phyloP scores from a whole-genome alignment of 1,139 yeast genomes.

The Suhomyces guaymorum region DNA sequence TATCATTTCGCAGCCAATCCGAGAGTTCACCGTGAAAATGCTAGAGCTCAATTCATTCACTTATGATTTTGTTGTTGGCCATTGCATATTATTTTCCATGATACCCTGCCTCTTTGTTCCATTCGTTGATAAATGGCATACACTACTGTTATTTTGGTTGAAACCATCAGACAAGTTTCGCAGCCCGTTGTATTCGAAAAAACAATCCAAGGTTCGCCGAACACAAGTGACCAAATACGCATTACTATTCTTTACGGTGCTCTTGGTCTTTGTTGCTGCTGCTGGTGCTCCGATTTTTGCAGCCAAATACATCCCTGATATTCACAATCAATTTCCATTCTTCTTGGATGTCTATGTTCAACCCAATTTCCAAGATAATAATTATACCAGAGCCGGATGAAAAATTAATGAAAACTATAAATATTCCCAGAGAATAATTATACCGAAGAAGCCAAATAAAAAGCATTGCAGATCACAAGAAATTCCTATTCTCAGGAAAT shows the following conservation, averaged over 20 bases:
- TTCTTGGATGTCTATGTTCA: constrained; percentile 47
- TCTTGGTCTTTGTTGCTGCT: constrained; percentile 20
- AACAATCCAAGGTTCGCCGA: constrained; percentile 19
- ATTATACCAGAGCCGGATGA: constrained; percentile 1
- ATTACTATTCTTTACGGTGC: constrained; percentile 22
- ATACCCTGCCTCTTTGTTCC: constrained; percentile 69
- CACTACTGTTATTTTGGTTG: constrained; percentile 40
- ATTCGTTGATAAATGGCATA: constrained; percentile 46
- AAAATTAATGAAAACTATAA: no score
- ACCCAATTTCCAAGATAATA: constrained; percentile 36
- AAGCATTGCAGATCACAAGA: no score
- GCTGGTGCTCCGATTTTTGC: constrained; percentile 32
- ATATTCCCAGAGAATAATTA: no score
- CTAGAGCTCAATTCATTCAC: constrained; percentile 71
- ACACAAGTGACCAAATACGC: constrained; percentile 14
- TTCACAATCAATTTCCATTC: constrained; percentile 17
- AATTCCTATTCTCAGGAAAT: no score
- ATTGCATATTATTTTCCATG: constrained; percentile 58
- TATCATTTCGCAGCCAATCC: constrained; percentile 60
- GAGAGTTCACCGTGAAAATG: constrained; percentile 69
- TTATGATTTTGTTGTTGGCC: constrained; percentile 71
- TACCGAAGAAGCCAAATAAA: no score
- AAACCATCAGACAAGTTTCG: constrained; percentile 30
- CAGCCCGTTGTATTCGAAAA: constrained; percentile 28
- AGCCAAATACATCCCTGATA: constrained; percentile 18